Evolutionary conservation across 108 stramenopile species (phyloP), one percentile per base, ranked within the genome.

Genomic region (Epithemia pelagica): DNA sequence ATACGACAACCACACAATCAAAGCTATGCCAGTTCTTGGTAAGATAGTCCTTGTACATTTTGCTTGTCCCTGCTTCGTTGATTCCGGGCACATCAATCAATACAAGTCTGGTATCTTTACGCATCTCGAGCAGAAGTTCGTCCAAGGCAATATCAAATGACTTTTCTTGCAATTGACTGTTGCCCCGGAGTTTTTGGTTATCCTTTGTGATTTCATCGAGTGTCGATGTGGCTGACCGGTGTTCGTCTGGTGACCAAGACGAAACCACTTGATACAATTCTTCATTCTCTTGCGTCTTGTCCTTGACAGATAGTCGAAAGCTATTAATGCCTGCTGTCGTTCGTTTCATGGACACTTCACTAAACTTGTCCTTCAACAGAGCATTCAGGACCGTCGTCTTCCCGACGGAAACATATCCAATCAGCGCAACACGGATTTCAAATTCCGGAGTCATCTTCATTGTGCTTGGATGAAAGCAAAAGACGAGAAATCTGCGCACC

Each of bases 351-450:
- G 73, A 58, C 21, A 74, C 67, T 33, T 74, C 67, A 21, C 73
- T 31, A 28, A 30, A 74, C 61, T 64, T 67, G 3, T 62, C 1
- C 15, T 52, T 32, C 29, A 74, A 54, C 58, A 74, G 59, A 2
- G 74, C 74, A 64, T 74, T 74, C 27, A 74, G 24, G 8, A 66
- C 33, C 0, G 74, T 74, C 24, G 68, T 69, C n/a, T n/a, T n/a
- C n/a, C n/a, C n/a, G n/a, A n/a, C n/a, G n/a, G n/a, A n/a, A n/a
- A n/a, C n/a, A n/a, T n/a, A n/a, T n/a, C n/a, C n/a, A n/a, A n/a
- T n/a, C n/a, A n/a, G n/a, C n/a, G n/a, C n/a, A n/a, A n/a, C n/a
- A n/a, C n/a, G n/a, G n/a, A n/a, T n/a, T n/a, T n/a, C n/a, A n/a
- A n/a, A n/a, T n/a, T n/a, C n/a, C n/a, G n/a, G n/a, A n/a, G n/a